Evolutionary conservation across 441 rosid genomes (phyloP).

Genomic region (Populus tomentosa): DNA sequence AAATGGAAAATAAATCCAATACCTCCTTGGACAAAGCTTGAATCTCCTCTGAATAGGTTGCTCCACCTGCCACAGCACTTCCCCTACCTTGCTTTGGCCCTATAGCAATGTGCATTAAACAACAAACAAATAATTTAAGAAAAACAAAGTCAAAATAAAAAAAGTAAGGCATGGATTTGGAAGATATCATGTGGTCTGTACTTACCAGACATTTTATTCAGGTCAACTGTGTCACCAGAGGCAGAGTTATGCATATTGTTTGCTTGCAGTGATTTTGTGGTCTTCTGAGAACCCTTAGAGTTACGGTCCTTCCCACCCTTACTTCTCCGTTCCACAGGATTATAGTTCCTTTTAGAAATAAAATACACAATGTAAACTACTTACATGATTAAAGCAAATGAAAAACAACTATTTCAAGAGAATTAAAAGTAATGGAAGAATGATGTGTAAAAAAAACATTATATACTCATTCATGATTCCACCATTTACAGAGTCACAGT

Average conservation of each 20-base stretch:
- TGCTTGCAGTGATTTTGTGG: constrained; percentile 76
- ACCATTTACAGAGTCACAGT: constrained; percentile 95
- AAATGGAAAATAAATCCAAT: constrained; percentile 15
- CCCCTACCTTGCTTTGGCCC: constrained; percentile 57
- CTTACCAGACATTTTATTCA: constrained; percentile 37
- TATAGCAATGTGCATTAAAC: constrained; percentile 20
- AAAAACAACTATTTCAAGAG: not conserved
- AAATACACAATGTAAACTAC: not conserved
- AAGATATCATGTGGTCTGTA: not conserved
- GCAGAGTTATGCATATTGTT: constrained; percentile 56
- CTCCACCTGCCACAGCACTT: constrained; percentile 30
- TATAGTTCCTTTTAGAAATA: constrained; percentile 63
- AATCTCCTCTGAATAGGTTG: constrained; percentile 46
- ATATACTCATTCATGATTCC: constrained; percentile 94
- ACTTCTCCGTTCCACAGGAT: constrained; percentile 84
- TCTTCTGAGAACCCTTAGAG: constrained; percentile 50
- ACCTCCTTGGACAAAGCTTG: constrained; percentile 81
- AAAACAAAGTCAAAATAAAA: not conserved
- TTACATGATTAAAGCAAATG: not conserved
- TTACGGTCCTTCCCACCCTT: constrained; percentile 73
- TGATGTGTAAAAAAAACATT: not conserved
- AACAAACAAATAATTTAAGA: constrained; percentile 1
- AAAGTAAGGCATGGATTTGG: not conserved
- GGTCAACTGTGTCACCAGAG: constrained; percentile 30
- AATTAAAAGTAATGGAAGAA: not conserved